Conservation (phyloP, 140 eudicot genomes). For the Senecio squalidus region DNA sequence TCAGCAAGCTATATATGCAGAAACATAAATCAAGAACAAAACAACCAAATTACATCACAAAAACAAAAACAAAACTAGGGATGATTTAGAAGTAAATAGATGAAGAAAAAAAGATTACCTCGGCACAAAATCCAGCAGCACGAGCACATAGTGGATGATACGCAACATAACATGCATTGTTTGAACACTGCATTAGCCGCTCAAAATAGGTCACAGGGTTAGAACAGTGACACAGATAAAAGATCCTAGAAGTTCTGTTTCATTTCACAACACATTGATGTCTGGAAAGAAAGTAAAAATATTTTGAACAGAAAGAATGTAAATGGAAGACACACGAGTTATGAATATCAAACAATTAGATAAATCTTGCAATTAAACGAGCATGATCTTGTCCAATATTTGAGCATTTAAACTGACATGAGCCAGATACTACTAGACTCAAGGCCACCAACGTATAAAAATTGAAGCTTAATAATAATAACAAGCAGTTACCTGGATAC, state of each 20-base stretch:
- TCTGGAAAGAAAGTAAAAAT: too few species aligned
- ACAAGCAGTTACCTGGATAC: constrained; percentile 72
- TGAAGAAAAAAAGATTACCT: constrained; percentile 45
- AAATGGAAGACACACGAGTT: too few species aligned
- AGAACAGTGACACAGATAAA: constrained; percentile 1
- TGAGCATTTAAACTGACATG: constrained; percentile 4
- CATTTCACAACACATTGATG: too few species aligned
- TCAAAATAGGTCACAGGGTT: constrained; percentile 11
- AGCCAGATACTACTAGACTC: not conserved
- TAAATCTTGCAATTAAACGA: too few species aligned
- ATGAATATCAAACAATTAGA: too few species aligned
- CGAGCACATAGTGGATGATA: constrained; percentile 99
- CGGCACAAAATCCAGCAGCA: constrained; percentile 94
- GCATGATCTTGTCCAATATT: not conserved
- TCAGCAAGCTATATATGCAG: constrained; percentile 62
- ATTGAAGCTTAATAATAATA: constrained; percentile 6
- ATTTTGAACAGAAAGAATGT: too few species aligned
- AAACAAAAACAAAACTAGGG: not conserved
- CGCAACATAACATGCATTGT: constrained; percentile 75
- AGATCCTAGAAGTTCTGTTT: too few species aligned
- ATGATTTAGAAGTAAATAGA: not conserved
- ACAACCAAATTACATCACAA: not conserved
- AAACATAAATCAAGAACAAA: not conserved
- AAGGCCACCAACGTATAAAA: constrained; percentile 6
- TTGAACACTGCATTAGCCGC: constrained; percentile 66